phyloP scores from a whole-genome alignment of 257 asterid species.

The Solanum stenotomum region DNA sequence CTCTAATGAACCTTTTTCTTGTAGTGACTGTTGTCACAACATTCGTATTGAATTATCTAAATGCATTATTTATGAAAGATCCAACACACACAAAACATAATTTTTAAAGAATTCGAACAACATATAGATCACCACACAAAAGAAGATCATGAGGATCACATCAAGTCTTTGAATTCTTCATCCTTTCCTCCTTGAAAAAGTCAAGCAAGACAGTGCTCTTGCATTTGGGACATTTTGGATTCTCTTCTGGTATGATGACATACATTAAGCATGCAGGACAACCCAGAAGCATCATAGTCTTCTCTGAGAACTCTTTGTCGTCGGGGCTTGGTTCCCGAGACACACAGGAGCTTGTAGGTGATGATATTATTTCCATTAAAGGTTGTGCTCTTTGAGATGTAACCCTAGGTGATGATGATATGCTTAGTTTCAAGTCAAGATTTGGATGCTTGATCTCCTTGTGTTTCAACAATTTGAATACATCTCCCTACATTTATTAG shows the following conservation, averaged over 20 bases:
- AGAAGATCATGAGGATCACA: neutral
- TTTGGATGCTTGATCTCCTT: conserved; percentile 11
- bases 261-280: conserved; percentile 51
- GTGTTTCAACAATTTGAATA: neutral
- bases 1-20: too few species aligned
- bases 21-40: neutral
- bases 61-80: neutral
- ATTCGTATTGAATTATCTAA: neutral
- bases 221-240: conserved; percentile 48
- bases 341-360: conserved; percentile 41
- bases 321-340: conserved; percentile 28
- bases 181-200: conserved; percentile 29
- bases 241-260: conserved; percentile 29
- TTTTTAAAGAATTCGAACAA: neutral
- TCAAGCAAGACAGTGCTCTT: conserved; percentile 57
- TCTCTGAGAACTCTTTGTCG: neutral
- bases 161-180: conserved; percentile 19
- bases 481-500: neutral
- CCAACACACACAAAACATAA: too few species aligned
- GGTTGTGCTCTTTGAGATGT: neutral
- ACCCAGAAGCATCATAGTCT: conserved; percentile 37
- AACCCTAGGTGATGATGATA: conserved; percentile 31
- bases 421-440: conserved; percentile 35
- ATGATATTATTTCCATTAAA: conserved; percentile 5
- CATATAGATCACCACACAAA: neutral